These are phyloP conservation scores for Mayamaea pseudoterrestris DNA, from an alignment of 108 stramenopile species.

Conservation along the genomic window DNA sequence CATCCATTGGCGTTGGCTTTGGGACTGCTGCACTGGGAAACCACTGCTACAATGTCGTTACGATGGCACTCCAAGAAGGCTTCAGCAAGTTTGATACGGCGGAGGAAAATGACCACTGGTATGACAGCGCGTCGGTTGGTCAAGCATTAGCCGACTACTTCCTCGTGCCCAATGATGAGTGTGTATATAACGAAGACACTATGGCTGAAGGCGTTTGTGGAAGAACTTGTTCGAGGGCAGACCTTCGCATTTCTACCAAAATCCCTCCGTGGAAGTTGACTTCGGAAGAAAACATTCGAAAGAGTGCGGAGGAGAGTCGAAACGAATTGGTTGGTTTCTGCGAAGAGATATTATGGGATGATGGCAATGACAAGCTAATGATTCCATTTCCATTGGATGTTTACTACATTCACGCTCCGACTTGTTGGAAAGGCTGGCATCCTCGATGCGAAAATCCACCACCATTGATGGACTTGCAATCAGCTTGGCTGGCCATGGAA, in stretches of 20 bases:
- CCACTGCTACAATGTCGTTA: constrained; percentile 14
- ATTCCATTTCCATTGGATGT: constrained; percentile 23
- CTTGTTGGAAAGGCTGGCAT: constrained; percentile 39
- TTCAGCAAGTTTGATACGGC: constrained; percentile 44
- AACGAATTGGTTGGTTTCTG: constrained; percentile 31
- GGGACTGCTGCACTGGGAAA: constrained; percentile 31
- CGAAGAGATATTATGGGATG: constrained; percentile 1
- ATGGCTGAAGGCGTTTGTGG: neutral
- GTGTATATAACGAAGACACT: constrained; percentile 4
- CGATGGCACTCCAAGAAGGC: constrained; percentile 27
- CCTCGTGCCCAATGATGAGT: neutral
- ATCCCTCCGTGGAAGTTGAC: constrained; percentile 45
- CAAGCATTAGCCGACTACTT: constrained; percentile 18
- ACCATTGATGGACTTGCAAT: constrained; percentile 14
- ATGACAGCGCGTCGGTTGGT: constrained; percentile 26
- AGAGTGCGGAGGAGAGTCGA: constrained; percentile 20
- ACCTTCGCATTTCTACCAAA: constrained; percentile 31
- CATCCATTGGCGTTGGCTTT: constrained; percentile 27
- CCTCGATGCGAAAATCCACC: constrained; percentile 30
- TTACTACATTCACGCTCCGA: constrained; percentile 39
- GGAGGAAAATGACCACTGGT: constrained; percentile 36
- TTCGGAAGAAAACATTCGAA: constrained; percentile 20
- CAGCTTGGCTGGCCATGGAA: constrained; percentile 42
- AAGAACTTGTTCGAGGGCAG: neutral
- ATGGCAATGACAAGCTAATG: neutral